These are phyloP conservation scores for Schizophyllum commune DNA, from an alignment of 1,284 basidiomycete species.

Conservation along the genomic window DNA sequence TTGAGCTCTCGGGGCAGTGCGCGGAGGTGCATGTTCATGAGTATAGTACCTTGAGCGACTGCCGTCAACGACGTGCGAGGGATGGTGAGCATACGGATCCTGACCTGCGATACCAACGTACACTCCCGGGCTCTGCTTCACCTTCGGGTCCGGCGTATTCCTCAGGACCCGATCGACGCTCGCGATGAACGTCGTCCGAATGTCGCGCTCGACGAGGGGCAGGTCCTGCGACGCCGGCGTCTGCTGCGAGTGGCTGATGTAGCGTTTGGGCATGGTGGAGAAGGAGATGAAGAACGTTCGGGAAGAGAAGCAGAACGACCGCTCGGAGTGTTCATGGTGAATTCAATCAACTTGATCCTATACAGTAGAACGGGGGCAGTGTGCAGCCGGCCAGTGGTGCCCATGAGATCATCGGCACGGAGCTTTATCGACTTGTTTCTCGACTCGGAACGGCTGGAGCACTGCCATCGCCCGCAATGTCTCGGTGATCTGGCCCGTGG, in stretches of 20 bases:
- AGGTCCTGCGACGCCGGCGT: conserved; percentile 3
- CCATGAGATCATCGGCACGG: too few relatives aligned
- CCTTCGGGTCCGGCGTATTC: conserved; percentile 1
- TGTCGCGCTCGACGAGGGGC: not conserved
- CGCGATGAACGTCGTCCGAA: not conserved
- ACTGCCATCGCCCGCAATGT: too few relatives aligned
- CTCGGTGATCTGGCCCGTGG: too few relatives aligned
- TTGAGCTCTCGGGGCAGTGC: not conserved
- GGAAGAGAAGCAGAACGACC: not conserved
- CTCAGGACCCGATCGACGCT: conserved; percentile 3
- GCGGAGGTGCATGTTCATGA: conserved; percentile 13
- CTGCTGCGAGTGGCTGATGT: conserved; percentile 5
- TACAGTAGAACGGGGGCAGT: too few relatives aligned
- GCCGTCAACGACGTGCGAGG: not conserved
- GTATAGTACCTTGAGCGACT: conserved; percentile 7
- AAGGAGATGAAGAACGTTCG: conserved; percentile 1
- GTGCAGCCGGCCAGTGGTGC: too few relatives aligned
- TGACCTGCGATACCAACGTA: conserved; percentile 8
- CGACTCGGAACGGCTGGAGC: too few relatives aligned
- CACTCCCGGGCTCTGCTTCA: conserved; percentile 3
- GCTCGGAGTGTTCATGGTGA: too few relatives aligned
- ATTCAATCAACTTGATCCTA: too few relatives aligned
- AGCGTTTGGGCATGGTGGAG: conserved; percentile 1
- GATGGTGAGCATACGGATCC: not conserved
- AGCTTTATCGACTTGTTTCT: too few relatives aligned